A percentile compares a stretch with the other conserved stretches of the same genome.
phyloP scores from a whole-genome alignment of 805 yeast species.

The Candida qinlingensis region DNA sequence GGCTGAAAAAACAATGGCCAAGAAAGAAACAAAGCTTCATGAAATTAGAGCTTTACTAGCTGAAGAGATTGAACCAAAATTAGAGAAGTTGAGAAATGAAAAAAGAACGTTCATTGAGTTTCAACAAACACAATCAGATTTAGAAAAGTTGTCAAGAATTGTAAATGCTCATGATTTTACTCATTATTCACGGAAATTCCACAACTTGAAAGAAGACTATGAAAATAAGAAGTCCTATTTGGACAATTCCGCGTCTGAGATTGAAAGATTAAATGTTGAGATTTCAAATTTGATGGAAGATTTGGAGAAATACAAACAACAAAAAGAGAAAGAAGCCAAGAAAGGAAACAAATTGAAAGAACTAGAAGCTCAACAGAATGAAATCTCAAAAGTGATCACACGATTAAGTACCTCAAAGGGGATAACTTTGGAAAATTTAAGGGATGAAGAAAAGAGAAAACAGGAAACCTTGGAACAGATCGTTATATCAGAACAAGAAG shows the following conservation, averaged over 20 bases:
- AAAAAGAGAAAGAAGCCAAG: slow-evolving; percentile 51
- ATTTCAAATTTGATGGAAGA: slow-evolving; percentile 56
- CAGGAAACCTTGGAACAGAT: slow-evolving; percentile 30
- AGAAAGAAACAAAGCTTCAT: slow-evolving; percentile 78
- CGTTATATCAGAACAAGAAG: slow-evolving; percentile 26
- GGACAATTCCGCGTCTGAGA: slow-evolving; percentile 35
- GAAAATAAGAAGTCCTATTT: slow-evolving; percentile 37
- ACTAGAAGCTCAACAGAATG: slow-evolving; percentile 53
- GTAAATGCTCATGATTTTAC: slow-evolving; percentile 75
- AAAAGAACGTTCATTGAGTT: slow-evolving; percentile 79
- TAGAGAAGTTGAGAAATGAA: slow-evolving; percentile 74
- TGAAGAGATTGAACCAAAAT: slow-evolving; percentile 91
- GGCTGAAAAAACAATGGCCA: slow-evolving; percentile 86
- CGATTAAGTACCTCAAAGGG: slow-evolving; percentile 61
- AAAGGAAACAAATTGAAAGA: slow-evolving; percentile 57
- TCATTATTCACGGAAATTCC: slow-evolving; percentile 34
- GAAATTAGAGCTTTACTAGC: slow-evolving; percentile 67
- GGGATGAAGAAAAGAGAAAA: slow-evolving; percentile 44
- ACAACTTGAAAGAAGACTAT: slow-evolving; percentile 39
- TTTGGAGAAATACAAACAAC: slow-evolving; percentile 44
- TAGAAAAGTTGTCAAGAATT: slow-evolving; percentile 68
- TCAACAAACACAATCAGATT: slow-evolving; percentile 76
- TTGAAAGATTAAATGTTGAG: slow-evolving; percentile 48
- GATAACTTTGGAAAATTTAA: slow-evolving; percentile 49
- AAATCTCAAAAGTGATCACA: slow-evolving; percentile 56